Base-by-base conservation (phyloP, 1,284 basidiomycete genomes). In the Cutaneotrichosporon spelunceum region DNA sequence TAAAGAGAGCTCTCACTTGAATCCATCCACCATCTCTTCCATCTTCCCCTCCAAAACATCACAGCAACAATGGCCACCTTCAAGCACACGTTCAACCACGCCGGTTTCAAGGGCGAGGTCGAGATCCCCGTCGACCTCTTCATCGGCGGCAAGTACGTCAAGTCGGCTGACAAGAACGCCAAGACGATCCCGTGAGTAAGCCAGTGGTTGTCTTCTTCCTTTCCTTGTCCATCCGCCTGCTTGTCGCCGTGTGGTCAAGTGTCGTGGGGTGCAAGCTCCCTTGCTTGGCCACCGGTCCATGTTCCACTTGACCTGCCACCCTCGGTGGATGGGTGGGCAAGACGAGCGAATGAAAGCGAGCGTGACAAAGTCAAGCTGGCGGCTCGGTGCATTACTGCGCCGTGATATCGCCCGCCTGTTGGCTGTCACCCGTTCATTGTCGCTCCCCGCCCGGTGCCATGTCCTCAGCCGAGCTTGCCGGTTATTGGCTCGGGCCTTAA, bases 141-240 rank as follows among this genome's bases (percentile, higher is more conserved):
- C 83, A 91, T 95, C 81, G 82, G 87, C 79, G 88, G 88, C 77
- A 79, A 94, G 81, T 94, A 87, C 75, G 82, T 85, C 45, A 85
- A 87, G 66, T 88, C 88, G n/a, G 80, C 81, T n/a, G 83, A 86
- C 61, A 79, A 82, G 13, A 70, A 67, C 60, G 75, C 72, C 61
- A 74, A 74, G 67, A 75, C 72, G 54, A 76, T 74, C 59, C 73
- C 75, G 74, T 75, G 68, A 73, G 76, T 73, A 26, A 6, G 5
- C 5, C 30, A 30, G 10, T 30, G 6, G 6, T 30, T 30, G 6
- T 10, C 19, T 26, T 6, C 33, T 26, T 53, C 23, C 23, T 49
- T 26, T 30, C 13, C n/a, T 19, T 49, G 27, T 29, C 9, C 30
- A 26, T n/a, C 11, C 7, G 3, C 30, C 13, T 47, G 11, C 10